A percentile compares a stretch with the other conserved stretches of the same genome.
phyloP scores from a whole-genome alignment of 345 rosid genomes.

The Crucihimalaya himalaica region DNA sequence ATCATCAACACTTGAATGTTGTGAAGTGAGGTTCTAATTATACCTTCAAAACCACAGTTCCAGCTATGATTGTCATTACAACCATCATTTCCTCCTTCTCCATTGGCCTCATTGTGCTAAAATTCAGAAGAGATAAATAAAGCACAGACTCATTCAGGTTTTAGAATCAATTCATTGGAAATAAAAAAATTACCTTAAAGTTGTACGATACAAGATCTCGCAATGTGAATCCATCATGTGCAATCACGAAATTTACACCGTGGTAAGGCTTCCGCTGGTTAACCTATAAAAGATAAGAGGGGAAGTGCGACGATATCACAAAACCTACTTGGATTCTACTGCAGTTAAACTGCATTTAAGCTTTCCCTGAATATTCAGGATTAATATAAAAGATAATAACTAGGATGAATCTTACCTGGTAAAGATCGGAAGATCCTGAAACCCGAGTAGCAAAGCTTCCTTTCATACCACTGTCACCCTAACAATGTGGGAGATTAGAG shows the following conservation, averaged over 20 bases:
- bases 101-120: constrained; percentile 97
- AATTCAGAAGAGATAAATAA: constrained; percentile 25
- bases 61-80: constrained; percentile 87
- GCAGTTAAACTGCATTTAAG: not conserved
- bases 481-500: constrained; percentile 16
- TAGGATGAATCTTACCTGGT: constrained; percentile 48
- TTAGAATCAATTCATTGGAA: constrained; percentile 19
- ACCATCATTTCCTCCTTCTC: constrained; percentile 97
- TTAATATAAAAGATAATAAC: not conserved
- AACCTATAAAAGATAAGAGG: constrained; percentile 46
- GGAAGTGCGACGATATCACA: not conserved
- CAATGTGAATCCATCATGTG: constrained; percentile 94
- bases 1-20: not conserved
- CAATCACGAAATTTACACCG: constrained; percentile 75
- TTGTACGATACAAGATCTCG: constrained; percentile 90
- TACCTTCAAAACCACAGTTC: constrained; percentile 99
- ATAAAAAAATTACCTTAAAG: constrained; percentile 57
- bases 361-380: not conserved
- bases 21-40: constrained; percentile 1
- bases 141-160: constrained; percentile 1
- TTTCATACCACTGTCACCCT: constrained; percentile 97
- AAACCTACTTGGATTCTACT: not conserved
- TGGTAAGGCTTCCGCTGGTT: constrained; percentile 91
- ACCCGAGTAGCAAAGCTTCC: constrained; percentile 87
- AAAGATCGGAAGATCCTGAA: constrained; percentile 89